These are phyloP conservation scores for Phialophora macrospora DNA, from an alignment of 2,329 filamentous ascomycete genomes.

Conservation along the genomic window DNA sequence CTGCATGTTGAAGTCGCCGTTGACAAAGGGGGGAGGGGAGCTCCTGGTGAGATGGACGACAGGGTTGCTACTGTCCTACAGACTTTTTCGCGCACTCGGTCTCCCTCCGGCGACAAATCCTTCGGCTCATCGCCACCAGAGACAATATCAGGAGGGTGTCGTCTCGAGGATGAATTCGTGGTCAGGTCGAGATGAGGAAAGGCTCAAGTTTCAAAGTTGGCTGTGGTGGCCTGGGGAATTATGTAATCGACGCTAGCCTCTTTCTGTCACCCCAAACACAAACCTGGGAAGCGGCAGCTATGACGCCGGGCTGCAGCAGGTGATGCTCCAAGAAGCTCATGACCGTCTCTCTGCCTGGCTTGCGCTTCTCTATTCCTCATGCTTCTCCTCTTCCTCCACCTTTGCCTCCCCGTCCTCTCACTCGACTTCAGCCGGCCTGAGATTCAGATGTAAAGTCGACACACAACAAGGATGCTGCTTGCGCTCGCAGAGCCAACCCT, in stretches of 20 bases:
- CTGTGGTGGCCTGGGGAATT: neutral
- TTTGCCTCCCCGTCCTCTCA: neutral
- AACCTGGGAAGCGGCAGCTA: slow-evolving; percentile 10
- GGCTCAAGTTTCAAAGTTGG: neutral
- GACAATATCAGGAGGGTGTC: neutral
- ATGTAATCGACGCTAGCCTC: slow-evolving; percentile 1
- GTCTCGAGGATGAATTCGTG: neutral
- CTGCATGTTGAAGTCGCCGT: slow-evolving; percentile 68
- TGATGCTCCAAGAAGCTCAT: neutral
- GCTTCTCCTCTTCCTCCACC: neutral
- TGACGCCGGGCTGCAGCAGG: slow-evolving; percentile 9
- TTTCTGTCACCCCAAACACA: neutral
- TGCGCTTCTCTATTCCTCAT: neutral
- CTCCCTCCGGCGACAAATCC: neutral
- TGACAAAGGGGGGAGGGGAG: neutral
- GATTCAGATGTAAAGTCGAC: slow-evolving; percentile 3
- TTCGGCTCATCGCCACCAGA: neutral
- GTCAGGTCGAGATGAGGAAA: neutral
- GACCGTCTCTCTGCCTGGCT: slow-evolving; percentile 2
- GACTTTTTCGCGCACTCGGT: neutral
- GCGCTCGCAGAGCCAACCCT: slow-evolving; percentile 15
- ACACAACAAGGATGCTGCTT: neutral
- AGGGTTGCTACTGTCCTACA: neutral
- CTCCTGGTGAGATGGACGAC: neutral
- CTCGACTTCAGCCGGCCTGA: slow-evolving; percentile 16